Percentiles rank a stretch among this genome's conserved stretches.
Conservation (phyloP, 2,329 filamentous ascomycete species). For the Emmonsiellopsis sp. region DNA sequence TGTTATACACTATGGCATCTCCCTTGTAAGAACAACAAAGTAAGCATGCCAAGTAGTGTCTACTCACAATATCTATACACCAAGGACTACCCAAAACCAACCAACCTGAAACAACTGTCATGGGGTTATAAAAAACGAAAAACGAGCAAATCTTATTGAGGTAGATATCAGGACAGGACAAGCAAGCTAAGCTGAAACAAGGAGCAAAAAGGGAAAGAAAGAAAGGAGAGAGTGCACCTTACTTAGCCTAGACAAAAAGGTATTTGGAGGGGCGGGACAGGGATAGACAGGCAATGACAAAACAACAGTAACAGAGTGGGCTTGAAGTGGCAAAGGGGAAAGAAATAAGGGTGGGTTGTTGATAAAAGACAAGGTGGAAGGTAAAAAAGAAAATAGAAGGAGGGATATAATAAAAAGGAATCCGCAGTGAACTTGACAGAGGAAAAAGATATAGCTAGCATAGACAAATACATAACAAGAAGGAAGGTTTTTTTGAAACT, state of each 20-base stretch:
- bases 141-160: not conserved
- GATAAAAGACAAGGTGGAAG: not conserved
- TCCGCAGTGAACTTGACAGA: conserved; percentile 15
- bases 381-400: conserved; percentile 4
- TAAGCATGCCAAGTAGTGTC: no score
- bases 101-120: no score
- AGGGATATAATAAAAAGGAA: conserved; percentile 13
- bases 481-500: conserved; percentile 12
- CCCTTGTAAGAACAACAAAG: no score
- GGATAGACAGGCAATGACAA: not conserved
- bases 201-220: conserved; percentile 1
- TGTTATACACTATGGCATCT: no score
- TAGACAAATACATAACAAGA: conserved; percentile 32
- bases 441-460: conserved; percentile 25
- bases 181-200: not conserved
- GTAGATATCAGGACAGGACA: not conserved
- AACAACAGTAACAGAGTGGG: conserved; percentile 7
- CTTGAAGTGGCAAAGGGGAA: not conserved
- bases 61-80: no score
- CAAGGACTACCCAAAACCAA: no score
- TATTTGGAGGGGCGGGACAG: not conserved
- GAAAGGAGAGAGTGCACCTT: not conserved
- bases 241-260: not conserved
- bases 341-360: not conserved
- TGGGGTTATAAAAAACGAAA: not conserved